These are phyloP conservation scores for Cercospora beticola DNA, from an alignment of 2,329 filamentous ascomycete genomes.

Conservation along the genomic window DNA sequence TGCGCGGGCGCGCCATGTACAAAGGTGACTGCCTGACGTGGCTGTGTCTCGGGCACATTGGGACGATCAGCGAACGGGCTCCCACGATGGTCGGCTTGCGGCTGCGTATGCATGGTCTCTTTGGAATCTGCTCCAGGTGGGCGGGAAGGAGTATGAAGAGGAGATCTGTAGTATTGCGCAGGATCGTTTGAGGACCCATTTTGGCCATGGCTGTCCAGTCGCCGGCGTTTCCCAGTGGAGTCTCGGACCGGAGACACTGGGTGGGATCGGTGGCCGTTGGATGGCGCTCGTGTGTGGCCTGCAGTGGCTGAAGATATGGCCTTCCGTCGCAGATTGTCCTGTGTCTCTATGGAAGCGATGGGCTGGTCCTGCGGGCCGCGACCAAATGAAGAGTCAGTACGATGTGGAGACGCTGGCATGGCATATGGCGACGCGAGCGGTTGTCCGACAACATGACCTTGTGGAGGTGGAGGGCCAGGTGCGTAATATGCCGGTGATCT, in stretches of 20 bases:
- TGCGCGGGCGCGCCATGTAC: background rate
- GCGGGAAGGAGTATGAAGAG: background rate
- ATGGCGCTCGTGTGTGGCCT: background rate
- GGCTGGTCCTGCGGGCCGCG: slow-evolving; percentile 22
- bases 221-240: slow-evolving; percentile 14
- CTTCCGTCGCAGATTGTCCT: slow-evolving; percentile 22
- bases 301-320: slow-evolving; percentile 18
- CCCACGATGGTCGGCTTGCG: slow-evolving; percentile 1
- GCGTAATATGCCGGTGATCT: slow-evolving; percentile 12
- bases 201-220: slow-evolving; percentile 13
- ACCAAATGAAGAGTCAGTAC: slow-evolving; percentile 3
- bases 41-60: background rate
- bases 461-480: slow-evolving; percentile 5
- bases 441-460: background rate
- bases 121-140: background rate
- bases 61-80: slow-evolving; percentile 11
- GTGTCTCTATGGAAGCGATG: slow-evolving; percentile 29
- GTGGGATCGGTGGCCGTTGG: slow-evolving; percentile 13
- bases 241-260: slow-evolving; percentile 17
- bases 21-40: background rate
- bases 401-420: slow-evolving; percentile 1
- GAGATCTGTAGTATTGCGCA: background rate
- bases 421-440: slow-evolving; percentile 3
- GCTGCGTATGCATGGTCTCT: background rate
- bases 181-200: background rate